phyloP scores from a whole-genome alignment of 305 asterid genomes.

The Fraxinus sp. region DNA sequence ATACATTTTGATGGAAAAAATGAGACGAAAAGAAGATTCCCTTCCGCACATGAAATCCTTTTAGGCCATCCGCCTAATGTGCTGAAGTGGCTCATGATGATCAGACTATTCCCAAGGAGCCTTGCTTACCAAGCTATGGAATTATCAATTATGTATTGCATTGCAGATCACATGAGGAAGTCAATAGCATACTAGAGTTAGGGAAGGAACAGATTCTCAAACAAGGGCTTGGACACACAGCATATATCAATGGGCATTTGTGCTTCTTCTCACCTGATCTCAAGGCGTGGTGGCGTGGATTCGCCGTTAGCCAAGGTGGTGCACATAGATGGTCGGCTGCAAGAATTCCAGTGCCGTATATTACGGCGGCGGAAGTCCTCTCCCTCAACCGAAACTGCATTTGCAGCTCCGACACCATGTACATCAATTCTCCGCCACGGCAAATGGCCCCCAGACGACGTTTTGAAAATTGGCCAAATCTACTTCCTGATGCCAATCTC shows the following conservation, averaged over 20 bases:
- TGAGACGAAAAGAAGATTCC: too few relatives aligned
- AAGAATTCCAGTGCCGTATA: conserved; percentile 36
- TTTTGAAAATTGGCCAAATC: conserved; percentile 46
- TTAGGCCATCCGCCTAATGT: too few relatives aligned
- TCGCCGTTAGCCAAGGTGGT: conserved; percentile 35
- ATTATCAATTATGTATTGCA: too few relatives aligned
- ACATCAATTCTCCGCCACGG: conserved; percentile 27
- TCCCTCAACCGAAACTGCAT: conserved; percentile 39
- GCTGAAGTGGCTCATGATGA: too few relatives aligned
- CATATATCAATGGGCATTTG: conserved; percentile 36
- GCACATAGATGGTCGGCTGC: conserved; percentile 36
- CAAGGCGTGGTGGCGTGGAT: conserved; percentile 2
- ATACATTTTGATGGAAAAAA: too few relatives aligned
- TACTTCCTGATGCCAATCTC: conserved; percentile 56
- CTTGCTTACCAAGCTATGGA: too few relatives aligned
- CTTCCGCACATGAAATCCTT: too few relatives aligned
- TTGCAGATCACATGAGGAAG: too few relatives aligned
- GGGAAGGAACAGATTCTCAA: too few relatives aligned
- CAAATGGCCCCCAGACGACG: conserved; percentile 31
- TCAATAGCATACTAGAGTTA: too few relatives aligned
- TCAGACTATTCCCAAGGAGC: too few relatives aligned
- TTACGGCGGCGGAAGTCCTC: conserved; percentile 34
- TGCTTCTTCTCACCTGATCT: conserved; percentile 25
- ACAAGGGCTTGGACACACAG: background rate
- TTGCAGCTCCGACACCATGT: conserved; percentile 44